Percentiles rank a stretch among this genome's conserved stretches.
phyloP scores from a whole-genome alignment of 169 alveolate species.

The Blepharisma undulans region DNA sequence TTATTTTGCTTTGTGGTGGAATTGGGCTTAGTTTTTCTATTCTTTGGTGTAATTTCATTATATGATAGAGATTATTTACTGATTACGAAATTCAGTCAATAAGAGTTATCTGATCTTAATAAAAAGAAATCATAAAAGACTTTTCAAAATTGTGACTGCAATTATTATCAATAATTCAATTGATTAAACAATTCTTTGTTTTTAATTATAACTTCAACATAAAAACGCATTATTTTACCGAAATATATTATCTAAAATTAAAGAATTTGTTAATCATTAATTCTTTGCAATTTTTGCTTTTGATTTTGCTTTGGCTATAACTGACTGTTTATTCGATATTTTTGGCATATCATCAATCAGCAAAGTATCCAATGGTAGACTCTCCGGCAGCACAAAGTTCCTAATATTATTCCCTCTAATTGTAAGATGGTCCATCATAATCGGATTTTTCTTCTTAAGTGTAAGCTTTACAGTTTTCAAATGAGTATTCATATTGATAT shows the following conservation, averaged over 20 bases:
- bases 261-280: not conserved
- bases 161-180: too few relatives aligned
- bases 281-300: not conserved
- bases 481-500: slow-evolving; percentile 98
- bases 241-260: not conserved
- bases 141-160: not conserved
- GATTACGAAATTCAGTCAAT: not conserved
- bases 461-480: slow-evolving; percentile 96
- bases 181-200: not conserved
- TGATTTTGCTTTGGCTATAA: slow-evolving; percentile 33
- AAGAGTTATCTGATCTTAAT: not conserved
- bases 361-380: slow-evolving; percentile 93
- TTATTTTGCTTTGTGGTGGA: not conserved
- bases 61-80: not conserved
- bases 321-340: slow-evolving; percentile 75
- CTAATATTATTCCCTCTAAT: slow-evolving; percentile 95
- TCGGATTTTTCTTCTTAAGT: slow-evolving; percentile 92
- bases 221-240: not conserved
- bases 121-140: not conserved
- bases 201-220: not conserved
- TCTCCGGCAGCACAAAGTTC: slow-evolving; percentile 95
- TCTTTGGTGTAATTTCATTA: not conserved
- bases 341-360: slow-evolving; percentile 96
- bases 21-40: not conserved
- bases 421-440: slow-evolving; percentile 91